These are phyloP conservation scores for Plantago ovata DNA, from an alignment of 257 asterid genomes.

Conservation along the genomic window DNA sequence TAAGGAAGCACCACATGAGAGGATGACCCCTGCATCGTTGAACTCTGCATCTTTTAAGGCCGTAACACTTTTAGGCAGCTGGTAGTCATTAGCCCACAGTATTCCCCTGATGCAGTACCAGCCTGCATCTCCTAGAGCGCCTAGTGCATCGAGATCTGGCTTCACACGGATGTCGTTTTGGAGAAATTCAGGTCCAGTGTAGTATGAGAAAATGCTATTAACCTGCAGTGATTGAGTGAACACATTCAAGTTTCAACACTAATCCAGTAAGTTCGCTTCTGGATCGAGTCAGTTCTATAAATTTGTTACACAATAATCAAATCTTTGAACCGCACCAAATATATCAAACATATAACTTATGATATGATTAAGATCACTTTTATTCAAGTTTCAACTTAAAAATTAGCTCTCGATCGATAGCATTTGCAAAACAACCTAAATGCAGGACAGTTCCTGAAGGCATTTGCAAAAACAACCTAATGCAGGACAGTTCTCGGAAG, in stretches of 20 bases:
- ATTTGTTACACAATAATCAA: too few relatives aligned
- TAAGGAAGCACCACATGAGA: conserved; percentile 61
- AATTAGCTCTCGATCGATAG: too few relatives aligned
- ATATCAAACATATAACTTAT: too few relatives aligned
- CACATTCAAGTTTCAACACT: background rate
- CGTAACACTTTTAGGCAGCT: conserved; percentile 53
- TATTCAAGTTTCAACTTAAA: too few relatives aligned
- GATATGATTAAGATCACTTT: too few relatives aligned
- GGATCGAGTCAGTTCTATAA: background rate
- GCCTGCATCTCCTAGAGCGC: conserved; percentile 71
- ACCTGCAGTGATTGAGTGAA: conserved; percentile 31
- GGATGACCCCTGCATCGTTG: conserved; percentile 53
- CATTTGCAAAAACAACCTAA: too few relatives aligned
- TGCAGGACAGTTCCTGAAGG: too few relatives aligned
- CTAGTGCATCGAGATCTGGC: conserved; percentile 68
- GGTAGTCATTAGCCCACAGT: conserved; percentile 56
- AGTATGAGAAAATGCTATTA: conserved; percentile 37
- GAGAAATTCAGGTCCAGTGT: conserved; percentile 31
- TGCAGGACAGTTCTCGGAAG: too few relatives aligned
- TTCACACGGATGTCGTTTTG: conserved; percentile 58
- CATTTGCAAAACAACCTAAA: too few relatives aligned
- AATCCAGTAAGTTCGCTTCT: background rate
- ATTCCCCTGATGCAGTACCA: conserved; percentile 77
- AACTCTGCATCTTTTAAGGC: conserved; percentile 43
- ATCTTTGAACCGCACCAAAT: too few relatives aligned